Percentiles rank a stretch among this genome's conserved stretches.
These are phyloP conservation scores for Neurospora pannonica DNA, from an alignment of 495 filamentous ascomycete species.

Conservation along the genomic window DNA sequence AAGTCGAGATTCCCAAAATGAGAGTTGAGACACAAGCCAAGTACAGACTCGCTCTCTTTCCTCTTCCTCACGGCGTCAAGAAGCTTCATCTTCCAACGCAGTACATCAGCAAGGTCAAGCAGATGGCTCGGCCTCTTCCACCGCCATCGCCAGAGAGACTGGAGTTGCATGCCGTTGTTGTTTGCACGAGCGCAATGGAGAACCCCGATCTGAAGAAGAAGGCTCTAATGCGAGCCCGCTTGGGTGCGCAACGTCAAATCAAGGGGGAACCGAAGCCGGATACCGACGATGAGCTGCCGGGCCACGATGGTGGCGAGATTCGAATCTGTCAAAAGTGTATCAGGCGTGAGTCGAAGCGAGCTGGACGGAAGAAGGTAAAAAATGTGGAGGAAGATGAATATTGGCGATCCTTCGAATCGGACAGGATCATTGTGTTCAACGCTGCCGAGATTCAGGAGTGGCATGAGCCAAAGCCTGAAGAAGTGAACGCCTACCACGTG, in stretches of 20 bases:
- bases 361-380: slow-evolving; percentile 78
- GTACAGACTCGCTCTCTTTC: slow-evolving; percentile 63
- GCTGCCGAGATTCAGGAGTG: slow-evolving; percentile 84
- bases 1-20: slow-evolving; percentile 49
- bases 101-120: slow-evolving; percentile 85
- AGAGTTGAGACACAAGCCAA: slow-evolving; percentile 92
- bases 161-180: slow-evolving; percentile 69
- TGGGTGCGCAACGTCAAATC: slow-evolving; percentile 6
- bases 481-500: slow-evolving; percentile 56
- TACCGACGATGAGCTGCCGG: slow-evolving; percentile 51
- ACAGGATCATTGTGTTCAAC: slow-evolving; percentile 88
- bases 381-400: slow-evolving; percentile 75
- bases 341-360: slow-evolving; percentile 75
- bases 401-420: slow-evolving; percentile 67
- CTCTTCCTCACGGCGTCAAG: slow-evolving; percentile 61
- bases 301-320: slow-evolving; percentile 78
- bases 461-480: slow-evolving; percentile 42
- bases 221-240: slow-evolving; percentile 57
- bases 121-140: slow-evolving; percentile 58
- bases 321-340: slow-evolving; percentile 80
- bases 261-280: slow-evolving; percentile 12
- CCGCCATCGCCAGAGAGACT: slow-evolving; percentile 58
- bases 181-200: slow-evolving; percentile 91
- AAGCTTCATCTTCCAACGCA: slow-evolving; percentile 77
- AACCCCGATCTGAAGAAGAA: slow-evolving; percentile 50